A percentile compares a stretch with the other conserved stretches of the same genome.
phyloP scores from a whole-genome alignment of 345 rosid species.

The Cardamine chenopodiifolia region DNA sequence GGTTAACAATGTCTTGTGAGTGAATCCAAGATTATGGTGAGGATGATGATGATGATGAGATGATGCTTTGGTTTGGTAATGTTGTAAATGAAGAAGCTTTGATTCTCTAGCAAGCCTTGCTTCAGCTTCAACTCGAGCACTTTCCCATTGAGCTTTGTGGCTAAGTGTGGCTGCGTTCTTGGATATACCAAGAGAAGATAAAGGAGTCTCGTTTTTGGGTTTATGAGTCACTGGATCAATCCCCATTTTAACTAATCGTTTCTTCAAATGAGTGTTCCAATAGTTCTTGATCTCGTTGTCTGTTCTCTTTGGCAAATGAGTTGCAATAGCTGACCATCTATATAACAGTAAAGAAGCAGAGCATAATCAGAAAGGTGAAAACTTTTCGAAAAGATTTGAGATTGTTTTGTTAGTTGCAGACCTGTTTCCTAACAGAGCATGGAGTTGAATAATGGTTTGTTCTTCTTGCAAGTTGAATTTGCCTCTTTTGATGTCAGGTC shows the following conservation, averaged over 20 bases:
- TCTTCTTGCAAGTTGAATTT: constrained; percentile 46
- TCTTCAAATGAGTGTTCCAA: constrained; percentile 83
- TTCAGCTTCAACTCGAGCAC: constrained; percentile 90
- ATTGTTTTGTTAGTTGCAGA: background rate
- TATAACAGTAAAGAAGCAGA: background rate
- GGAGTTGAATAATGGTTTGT: constrained; percentile 44
- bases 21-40: constrained; percentile 19
- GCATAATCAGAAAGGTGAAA: constrained; percentile 14
- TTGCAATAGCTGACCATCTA: constrained; percentile 86
- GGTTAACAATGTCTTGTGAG: constrained; percentile 23
- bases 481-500: constrained; percentile 46
- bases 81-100: constrained; percentile 59
- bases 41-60: constrained; percentile 38
- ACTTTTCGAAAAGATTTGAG: constrained; percentile 13
- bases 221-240: constrained; percentile 85
- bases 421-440: constrained; percentile 44
- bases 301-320: constrained; percentile 76
- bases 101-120: constrained; percentile 84
- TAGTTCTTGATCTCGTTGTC: constrained; percentile 81
- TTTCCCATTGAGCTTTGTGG: constrained; percentile 97
- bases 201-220: constrained; percentile 62
- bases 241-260: constrained; percentile 69
- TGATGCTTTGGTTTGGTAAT: constrained; percentile 29
- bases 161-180: constrained; percentile 75
- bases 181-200: constrained; percentile 52